These are phyloP conservation scores for Vigna mungo DNA, from an alignment of 306 rosid species.

Conservation along the genomic window DNA sequence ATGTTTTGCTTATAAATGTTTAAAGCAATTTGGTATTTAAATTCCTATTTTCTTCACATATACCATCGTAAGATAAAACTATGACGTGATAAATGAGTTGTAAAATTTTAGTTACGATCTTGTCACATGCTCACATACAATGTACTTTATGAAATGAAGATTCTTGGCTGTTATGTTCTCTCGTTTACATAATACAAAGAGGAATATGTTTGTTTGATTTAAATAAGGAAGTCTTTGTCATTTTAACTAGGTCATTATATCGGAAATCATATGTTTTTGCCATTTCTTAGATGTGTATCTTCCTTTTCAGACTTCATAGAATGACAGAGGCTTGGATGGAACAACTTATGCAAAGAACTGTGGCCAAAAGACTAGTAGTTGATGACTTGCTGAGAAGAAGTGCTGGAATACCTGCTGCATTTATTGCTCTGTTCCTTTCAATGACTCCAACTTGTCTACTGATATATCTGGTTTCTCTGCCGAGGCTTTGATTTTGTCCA, in stretches of 20 bases:
- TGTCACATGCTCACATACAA: conserved; percentile 15
- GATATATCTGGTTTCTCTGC: conserved; percentile 97
- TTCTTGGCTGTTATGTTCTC: conserved; percentile 13
- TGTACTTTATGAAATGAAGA: conserved; percentile 4
- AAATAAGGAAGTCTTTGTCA: conserved; percentile 17
- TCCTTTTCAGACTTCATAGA: conserved; percentile 74
- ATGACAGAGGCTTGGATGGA: conserved; percentile 97
- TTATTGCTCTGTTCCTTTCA: conserved; percentile 92
- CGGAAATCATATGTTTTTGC: conserved; percentile 18
- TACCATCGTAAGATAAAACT: not conserved
- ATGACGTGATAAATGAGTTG: conserved; percentile 17
- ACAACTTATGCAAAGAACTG: conserved; percentile 92
- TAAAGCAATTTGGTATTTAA: not conserved
- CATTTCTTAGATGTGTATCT: conserved; percentile 41
- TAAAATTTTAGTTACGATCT: not conserved
- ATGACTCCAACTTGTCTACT: conserved; percentile 89
- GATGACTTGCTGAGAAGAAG: conserved; percentile 97
- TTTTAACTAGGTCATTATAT: conserved; percentile 26
- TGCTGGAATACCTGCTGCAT: conserved; percentile 99
- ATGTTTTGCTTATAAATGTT: conserved; percentile 8
- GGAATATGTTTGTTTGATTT: conserved; percentile 21
- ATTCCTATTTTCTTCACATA: conserved; percentile 14
- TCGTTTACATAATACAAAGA: conserved; percentile 11
- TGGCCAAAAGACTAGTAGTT: conserved; percentile 85
- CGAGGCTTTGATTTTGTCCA: conserved; percentile 81